Evolutionary conservation across 164 flowering plant genomes (phyloP).

Genomic region (Dillenia suffruticosa): DNA sequence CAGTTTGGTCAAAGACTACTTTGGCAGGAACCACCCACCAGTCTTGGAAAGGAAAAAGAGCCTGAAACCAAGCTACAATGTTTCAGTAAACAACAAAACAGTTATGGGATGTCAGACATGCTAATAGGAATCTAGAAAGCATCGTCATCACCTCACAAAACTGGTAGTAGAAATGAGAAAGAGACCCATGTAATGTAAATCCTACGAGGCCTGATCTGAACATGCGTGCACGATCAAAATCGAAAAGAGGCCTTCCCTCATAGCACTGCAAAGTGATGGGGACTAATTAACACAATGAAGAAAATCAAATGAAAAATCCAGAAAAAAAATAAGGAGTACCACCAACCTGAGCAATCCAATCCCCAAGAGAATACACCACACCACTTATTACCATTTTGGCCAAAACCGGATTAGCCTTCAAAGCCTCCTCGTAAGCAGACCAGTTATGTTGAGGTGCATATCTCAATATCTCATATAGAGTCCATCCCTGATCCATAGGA

Average conservation of each 20-base stretch:
- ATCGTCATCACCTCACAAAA: slow-evolving; percentile 59
- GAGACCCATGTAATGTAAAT: slow-evolving; percentile 75
- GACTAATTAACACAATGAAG: neutral
- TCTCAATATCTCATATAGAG: slow-evolving; percentile 58
- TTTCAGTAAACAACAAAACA: slow-evolving; percentile 14
- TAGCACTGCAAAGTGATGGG: slow-evolving; percentile 37
- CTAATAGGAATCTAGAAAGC: neutral
- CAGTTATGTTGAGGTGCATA: slow-evolving; percentile 78
- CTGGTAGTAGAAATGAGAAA: slow-evolving; percentile 77
- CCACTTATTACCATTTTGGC: slow-evolving; percentile 83
- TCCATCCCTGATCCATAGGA: slow-evolving; percentile 52
- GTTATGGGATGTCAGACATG: neutral
- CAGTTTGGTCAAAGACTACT: slow-evolving; percentile 87
- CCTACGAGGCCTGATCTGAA: slow-evolving; percentile 81
- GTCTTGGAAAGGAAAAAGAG: slow-evolving; percentile 75
- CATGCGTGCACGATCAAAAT: slow-evolving; percentile 61
- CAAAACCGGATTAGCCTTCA: slow-evolving; percentile 61
- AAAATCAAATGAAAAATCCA: neutral
- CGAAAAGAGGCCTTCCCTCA: slow-evolving; percentile 77
- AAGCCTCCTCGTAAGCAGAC: slow-evolving; percentile 73
- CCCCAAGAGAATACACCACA: slow-evolving; percentile 62
- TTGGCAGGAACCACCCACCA: slow-evolving; percentile 99
- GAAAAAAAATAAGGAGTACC: neutral
- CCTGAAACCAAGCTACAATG: slow-evolving; percentile 33
- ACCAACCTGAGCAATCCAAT: slow-evolving; percentile 80